A percentile compares a stretch with the other conserved stretches of the same genome.
Evolutionary conservation across 495 filamentous ascomycete genomes (phyloP).

Genomic region (Penicillium riverlandense): DNA sequence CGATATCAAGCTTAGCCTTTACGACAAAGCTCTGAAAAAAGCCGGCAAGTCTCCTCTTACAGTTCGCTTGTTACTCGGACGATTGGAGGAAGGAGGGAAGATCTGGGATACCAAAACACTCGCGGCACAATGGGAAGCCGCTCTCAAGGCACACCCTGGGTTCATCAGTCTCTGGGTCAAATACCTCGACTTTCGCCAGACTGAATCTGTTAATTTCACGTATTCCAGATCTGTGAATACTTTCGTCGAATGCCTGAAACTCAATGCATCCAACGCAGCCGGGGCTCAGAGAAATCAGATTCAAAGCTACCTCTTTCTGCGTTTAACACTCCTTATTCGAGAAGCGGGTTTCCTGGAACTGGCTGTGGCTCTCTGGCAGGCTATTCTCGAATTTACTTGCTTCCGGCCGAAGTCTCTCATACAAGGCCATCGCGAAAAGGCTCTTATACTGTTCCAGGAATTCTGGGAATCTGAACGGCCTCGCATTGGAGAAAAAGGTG

Average conservation of each 20-base stretch:
- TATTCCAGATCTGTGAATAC: constrained; percentile 54
- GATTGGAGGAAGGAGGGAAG: constrained; percentile 63
- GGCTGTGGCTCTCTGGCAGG: constrained; percentile 77
- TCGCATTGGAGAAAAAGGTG: constrained; percentile 67
- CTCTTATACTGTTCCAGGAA: constrained; percentile 46
- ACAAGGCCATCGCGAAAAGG: constrained; percentile 1
- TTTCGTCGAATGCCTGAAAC: constrained; percentile 49
- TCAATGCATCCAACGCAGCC: constrained; percentile 29
- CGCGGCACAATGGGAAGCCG: constrained; percentile 55
- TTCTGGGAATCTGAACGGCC: constrained; percentile 88
- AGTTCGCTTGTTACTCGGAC: constrained; percentile 54
- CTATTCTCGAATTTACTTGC: constrained; percentile 66
- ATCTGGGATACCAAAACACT: constrained; percentile 65
- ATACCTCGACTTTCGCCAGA: constrained; percentile 71
- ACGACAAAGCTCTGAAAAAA: constrained; percentile 65
- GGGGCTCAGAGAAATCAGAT: constrained; percentile 30
- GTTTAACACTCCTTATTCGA: constrained; percentile 62
- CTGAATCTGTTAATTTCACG: constrained; percentile 57
- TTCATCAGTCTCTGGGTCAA: constrained; percentile 63
- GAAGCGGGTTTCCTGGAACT: constrained; percentile 79
- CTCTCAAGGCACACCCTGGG: constrained; percentile 48
- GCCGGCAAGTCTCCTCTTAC: constrained; percentile 29
- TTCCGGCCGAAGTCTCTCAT: constrained; percentile 36
- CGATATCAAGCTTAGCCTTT: constrained; percentile 74
- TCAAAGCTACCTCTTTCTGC: constrained; percentile 66